phyloP scores from a whole-genome alignment of 2,329 filamentous ascomycete genomes.

The Ascochyta fabae region DNA sequence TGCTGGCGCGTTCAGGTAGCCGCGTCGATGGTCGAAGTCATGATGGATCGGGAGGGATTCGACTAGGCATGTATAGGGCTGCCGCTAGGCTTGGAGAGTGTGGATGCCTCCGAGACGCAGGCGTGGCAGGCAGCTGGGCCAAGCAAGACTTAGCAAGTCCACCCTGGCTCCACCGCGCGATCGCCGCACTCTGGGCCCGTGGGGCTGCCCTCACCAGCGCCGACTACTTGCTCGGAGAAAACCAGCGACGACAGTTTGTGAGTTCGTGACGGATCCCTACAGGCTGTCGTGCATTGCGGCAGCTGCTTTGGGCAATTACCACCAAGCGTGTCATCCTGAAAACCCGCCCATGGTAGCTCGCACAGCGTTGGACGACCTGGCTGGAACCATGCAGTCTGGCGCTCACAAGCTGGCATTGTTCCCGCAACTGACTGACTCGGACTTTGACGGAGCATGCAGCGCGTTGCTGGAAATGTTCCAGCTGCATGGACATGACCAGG shows the following conservation, averaged over 20 bases:
- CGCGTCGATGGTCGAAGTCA: conserved; percentile 26
- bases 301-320: conserved; percentile 1
- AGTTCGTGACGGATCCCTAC: no score
- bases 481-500: conserved; percentile 19
- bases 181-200: conserved; percentile 6
- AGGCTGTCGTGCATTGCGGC: background rate
- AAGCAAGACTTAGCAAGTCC: conserved; percentile 16
- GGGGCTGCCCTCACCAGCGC: background rate
- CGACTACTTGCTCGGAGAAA: background rate
- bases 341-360: background rate
- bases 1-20: conserved; percentile 30
- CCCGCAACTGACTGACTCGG: conserved; percentile 35
- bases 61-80: conserved; percentile 17
- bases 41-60: conserved; percentile 24
- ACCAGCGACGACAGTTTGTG: background rate
- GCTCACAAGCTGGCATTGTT: conserved; percentile 26
- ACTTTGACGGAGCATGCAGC: conserved; percentile 40
- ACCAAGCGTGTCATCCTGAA: background rate
- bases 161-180: conserved; percentile 7
- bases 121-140: conserved; percentile 22
- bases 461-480: conserved; percentile 25
- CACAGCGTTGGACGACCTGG: background rate
- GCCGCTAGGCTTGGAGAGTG: conserved; percentile 26
- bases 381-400: conserved; percentile 2
- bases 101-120: conserved; percentile 26